Evolutionary conservation across 805 yeast species (phyloP), one percentile per base, ranked within the genome.

Genomic region (Zygoascus ofunaensis): DNA sequence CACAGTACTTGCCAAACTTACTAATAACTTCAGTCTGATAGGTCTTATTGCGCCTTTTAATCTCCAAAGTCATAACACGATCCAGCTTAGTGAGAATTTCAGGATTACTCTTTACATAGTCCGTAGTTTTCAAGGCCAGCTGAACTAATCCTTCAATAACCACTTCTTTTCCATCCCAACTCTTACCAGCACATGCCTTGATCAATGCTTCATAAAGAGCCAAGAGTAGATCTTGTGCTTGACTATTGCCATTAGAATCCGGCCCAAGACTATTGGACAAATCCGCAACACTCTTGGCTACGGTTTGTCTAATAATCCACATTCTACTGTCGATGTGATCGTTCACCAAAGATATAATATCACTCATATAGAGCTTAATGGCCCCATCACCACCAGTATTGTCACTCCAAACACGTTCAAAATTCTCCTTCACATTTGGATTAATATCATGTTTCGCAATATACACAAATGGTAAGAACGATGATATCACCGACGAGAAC

Each of bases 81-180:
- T 63, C 63, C 5, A 82, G 61, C 20, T 53, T 58, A 1, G 58
- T 61, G 26, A 66, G 57, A 4, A 76, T 37, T 0, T 56, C 68
- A 1, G 52, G 55, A 44, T 0, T 44, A 40, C 40, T 35, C 5
- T 30, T 18, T 12, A 79, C 51, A 37, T 57, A 65, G 0, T 51
- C 53, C 39, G 68, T 62, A 5, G 77, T 69, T 47, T 75, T 76
- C 15, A 66, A 55, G 0, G 80, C 57, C 26, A 83, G 68, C 1
- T 76, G 62, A 0, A 84, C 82, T 43, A 89, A 64, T 0, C 95
- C 84, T 32, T 76, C 77, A 17, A 87, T 65, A 1, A 92, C 72
- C 23, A 70, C 61, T 53, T 87, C 96, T 55, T 90, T 90, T 4
- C 97, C 97, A 14, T 72, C 71, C 92, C 95, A 90, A 7, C 90